Base-by-base conservation (phyloP, 805 yeast species). In the Saccharomyces eubayanus region DNA sequence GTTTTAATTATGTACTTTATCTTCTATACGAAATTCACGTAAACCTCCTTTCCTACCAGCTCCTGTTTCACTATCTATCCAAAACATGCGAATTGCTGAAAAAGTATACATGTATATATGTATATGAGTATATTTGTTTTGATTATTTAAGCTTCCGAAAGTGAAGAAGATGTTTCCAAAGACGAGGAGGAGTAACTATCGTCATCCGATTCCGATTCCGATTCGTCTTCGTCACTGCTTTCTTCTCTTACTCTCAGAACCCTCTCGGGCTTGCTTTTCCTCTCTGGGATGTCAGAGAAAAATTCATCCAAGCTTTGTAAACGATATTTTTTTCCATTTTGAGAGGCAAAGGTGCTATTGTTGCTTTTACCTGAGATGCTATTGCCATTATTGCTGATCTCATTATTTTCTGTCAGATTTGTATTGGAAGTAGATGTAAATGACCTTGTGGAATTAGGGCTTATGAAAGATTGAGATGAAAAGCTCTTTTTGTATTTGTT, bases 221-320 rank as follows among this genome's bases (percentile, higher is more conserved):
- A 14, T 27, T 48, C 43, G 51, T 48, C 50, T 28, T 50, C 52
- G 6, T 41, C 46, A 3, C 46, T 41, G 24, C n/a, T 66, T 74
- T 3, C 64, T 71, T 8, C 62, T 72, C 1, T 62, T 72, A 2
- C 65, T 73, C 5, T 63, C 71, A 6, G 62, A 69, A 1, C 58
- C 69, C 1, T 62, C 71, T 10, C 66, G 68, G 6, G 66, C 71
- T 28, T 61, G 66, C 54, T 59, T 73, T 55, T 55, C 72, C 53
- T 57, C 1, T 62, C 59, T 20, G 75, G 70, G 12, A 78, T 70
- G 55, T 77, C 77, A 2, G 79, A 85, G 60, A 91, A 83, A 66
- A 91, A 91, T 57, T 91, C 98, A 63, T 91, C 97, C 54, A 91
- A 71, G 54, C 91, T 86, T 66, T 89, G 96, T 41, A 87, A 68